Evolutionary conservation across 2,329 filamentous ascomycete genomes (phyloP).

Genomic region (Neurospora crassa): DNA sequence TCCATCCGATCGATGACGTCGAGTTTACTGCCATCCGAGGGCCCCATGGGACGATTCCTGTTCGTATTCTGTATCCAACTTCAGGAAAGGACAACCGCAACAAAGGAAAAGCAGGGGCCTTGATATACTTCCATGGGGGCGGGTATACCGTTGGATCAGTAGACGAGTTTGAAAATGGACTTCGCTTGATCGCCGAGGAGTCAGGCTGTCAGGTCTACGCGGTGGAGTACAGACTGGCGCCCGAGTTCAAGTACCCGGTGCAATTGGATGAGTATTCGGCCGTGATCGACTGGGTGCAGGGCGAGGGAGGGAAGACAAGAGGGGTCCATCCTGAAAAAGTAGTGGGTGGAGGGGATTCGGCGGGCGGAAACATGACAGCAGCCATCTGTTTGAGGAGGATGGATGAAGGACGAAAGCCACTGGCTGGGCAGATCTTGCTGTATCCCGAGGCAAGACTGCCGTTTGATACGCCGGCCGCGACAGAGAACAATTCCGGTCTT

Average conservation of each 20-base stretch:
- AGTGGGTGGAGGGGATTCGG: constrained; percentile 6
- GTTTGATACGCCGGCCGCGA: constrained; percentile 3
- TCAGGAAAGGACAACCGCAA: not conserved
- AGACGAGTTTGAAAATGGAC: constrained; percentile 11
- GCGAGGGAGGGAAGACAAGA: not conserved
- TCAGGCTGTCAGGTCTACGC: constrained; percentile 9
- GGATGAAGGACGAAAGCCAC: constrained; percentile 3
- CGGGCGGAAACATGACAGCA: constrained; percentile 7
- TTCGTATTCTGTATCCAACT: not conserved
- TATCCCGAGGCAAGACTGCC: constrained; percentile 7
- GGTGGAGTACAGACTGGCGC: constrained; percentile 6
- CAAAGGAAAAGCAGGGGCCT: constrained; percentile 4
- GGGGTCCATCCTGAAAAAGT: constrained; percentile 7
- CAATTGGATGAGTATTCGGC: constrained; percentile 12
- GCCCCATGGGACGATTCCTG: constrained; percentile 9
- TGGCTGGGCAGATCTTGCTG: constrained; percentile 6
- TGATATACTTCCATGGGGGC: constrained; percentile 3
- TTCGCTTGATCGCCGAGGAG: constrained; percentile 9
- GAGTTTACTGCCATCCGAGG: constrained; percentile 11
- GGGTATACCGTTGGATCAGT: constrained; percentile 7
- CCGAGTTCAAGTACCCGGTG: constrained; percentile 8
- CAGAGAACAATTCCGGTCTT: constrained; percentile 4
- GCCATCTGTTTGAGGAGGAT: constrained; percentile 7
- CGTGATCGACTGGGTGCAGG: constrained; percentile 10
- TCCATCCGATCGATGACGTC: constrained; percentile 6